These are phyloP conservation scores for Podila minutissima DNA, from an alignment of 192 early-diverging fungal genomes.

Conservation along the genomic window DNA sequence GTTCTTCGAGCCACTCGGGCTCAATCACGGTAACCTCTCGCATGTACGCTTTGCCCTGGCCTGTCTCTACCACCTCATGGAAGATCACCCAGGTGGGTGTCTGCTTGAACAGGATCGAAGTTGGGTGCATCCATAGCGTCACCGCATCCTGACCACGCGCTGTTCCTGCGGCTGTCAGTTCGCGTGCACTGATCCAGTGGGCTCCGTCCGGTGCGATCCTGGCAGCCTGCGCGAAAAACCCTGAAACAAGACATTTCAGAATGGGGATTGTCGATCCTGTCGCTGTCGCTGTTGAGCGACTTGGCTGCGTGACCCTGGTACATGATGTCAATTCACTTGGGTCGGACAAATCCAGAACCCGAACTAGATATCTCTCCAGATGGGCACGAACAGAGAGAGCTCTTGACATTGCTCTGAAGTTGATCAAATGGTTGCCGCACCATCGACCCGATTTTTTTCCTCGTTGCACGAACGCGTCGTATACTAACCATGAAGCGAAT, in stretches of 20 bases:
- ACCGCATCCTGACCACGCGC: background rate
- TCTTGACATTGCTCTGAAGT: constrained; percentile 81
- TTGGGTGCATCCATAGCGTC: constrained; percentile 81
- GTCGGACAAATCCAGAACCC: constrained; percentile 30
- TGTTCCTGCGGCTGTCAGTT: constrained; percentile 2
- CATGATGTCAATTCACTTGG: constrained; percentile 51
- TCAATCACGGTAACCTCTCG: constrained; percentile 94
- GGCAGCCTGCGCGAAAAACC: constrained; percentile 83
- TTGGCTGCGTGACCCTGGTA: constrained; percentile 30
- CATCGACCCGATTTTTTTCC: constrained; percentile 71
- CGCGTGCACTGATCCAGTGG: constrained; percentile 72
- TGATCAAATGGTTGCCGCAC: constrained; percentile 86
- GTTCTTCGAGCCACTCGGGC: constrained; percentile 93
- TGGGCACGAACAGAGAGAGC: constrained; percentile 91
- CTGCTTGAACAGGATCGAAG: constrained; percentile 90
- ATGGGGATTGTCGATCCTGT: constrained; percentile 28
- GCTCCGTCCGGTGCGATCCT: constrained; percentile 72
- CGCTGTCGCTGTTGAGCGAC: constrained; percentile 16
- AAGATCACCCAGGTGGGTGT: constrained; percentile 95
- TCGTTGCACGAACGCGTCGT: constrained; percentile 70
- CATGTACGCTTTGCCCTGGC: constrained; percentile 90
- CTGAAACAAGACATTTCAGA: constrained; percentile 74
- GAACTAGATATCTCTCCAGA: constrained; percentile 75
- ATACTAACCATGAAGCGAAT: constrained; percentile 61
- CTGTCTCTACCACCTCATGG: constrained; percentile 94